Conservation (phyloP, 768 basidiomycete genomes). For the Butyriboletus loyo region DNA sequence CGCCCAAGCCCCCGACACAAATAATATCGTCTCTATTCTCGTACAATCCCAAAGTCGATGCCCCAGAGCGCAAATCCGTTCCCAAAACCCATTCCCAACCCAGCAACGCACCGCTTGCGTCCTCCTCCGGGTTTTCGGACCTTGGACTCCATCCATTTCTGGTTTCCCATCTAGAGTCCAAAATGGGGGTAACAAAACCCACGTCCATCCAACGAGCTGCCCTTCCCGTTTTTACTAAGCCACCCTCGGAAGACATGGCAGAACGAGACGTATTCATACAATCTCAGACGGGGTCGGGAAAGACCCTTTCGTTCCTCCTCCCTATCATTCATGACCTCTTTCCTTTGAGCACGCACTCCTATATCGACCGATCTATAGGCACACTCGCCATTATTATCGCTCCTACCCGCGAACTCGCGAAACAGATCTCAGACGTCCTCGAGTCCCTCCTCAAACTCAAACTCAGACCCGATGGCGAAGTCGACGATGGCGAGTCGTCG, state of each 20-base stretch:
- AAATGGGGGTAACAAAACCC: conserved; percentile 81
- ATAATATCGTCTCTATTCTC: conserved; percentile 90
- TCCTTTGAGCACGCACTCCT: conserved; percentile 83
- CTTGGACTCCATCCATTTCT: conserved; percentile 84
- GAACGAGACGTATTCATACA: conserved; percentile 87
- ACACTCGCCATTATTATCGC: conserved; percentile 93
- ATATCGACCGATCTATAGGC: conserved; percentile 92
- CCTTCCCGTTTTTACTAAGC: conserved; percentile 57
- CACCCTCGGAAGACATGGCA: conserved; percentile 33
- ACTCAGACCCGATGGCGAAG: conserved; percentile 55
- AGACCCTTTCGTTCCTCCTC: conserved; percentile 89
- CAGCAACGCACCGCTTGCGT: conserved; percentile 79
- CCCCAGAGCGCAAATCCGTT: conserved; percentile 29
- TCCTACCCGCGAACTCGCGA: conserved; percentile 93
- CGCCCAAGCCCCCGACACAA: conserved; percentile 42
- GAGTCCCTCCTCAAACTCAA: conserved; percentile 77
- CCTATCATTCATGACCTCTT: conserved; percentile 95
- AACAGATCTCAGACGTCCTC: conserved; percentile 95
- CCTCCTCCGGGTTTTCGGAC: conserved; percentile 75
- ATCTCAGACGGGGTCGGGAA: conserved; percentile 96
- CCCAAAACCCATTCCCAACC: conserved; percentile 42
- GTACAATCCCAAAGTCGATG: conserved; percentile 70
- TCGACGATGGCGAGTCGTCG: conserved; percentile 43
- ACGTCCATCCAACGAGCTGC: conserved; percentile 85
- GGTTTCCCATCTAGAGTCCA: conserved; percentile 68